Conservation (phyloP, 805 yeast genomes). For the Kregervanrija fluxuum region DNA sequence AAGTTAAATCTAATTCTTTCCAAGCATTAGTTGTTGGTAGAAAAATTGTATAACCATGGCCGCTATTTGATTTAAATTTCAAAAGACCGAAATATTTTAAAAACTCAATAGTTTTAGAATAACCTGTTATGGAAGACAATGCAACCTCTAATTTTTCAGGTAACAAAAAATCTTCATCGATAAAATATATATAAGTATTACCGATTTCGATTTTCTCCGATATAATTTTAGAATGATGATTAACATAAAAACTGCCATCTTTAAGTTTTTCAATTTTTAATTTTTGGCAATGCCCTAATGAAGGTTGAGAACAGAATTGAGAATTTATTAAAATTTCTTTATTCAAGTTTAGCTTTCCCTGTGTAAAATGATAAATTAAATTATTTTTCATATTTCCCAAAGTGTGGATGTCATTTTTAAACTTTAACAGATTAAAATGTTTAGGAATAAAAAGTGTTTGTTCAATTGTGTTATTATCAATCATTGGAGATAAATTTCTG, state of each 20-base stretch:
- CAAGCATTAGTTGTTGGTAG: conserved; percentile 76
- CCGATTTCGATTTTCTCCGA: conserved; percentile 45
- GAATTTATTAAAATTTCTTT: conserved; percentile 37
- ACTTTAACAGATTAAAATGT: conserved; percentile 25
- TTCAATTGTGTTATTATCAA: conserved; percentile 43
- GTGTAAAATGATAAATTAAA: conserved; percentile 59
- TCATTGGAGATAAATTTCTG: conserved; percentile 45
- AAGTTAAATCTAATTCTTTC: conserved; percentile 52
- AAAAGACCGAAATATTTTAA: conserved; percentile 46
- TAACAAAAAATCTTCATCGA: conserved; percentile 50
- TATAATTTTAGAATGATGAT: conserved; percentile 46
- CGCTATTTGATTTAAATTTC: conserved; percentile 39
- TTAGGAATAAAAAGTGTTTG: conserved; percentile 59
- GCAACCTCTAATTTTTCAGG: conserved; percentile 63
- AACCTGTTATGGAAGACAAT: conserved; percentile 47
- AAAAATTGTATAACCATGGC: conserved; percentile 64
- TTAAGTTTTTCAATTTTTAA: conserved; percentile 35
- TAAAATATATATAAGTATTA: conserved; percentile 57
- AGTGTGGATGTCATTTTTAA: background rate
- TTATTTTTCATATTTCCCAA: conserved; percentile 22
- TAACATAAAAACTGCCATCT: conserved; percentile 33
- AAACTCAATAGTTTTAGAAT: conserved; percentile 58
- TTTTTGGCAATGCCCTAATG: conserved; percentile 61
- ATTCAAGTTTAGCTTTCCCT: conserved; percentile 36
- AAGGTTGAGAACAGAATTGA: conserved; percentile 41